A percentile compares a stretch with the other conserved stretches of the same genome.
These are phyloP conservation scores for Fragaria iinumae DNA, from an alignment of 306 rosid genomes.

Conservation along the genomic window DNA sequence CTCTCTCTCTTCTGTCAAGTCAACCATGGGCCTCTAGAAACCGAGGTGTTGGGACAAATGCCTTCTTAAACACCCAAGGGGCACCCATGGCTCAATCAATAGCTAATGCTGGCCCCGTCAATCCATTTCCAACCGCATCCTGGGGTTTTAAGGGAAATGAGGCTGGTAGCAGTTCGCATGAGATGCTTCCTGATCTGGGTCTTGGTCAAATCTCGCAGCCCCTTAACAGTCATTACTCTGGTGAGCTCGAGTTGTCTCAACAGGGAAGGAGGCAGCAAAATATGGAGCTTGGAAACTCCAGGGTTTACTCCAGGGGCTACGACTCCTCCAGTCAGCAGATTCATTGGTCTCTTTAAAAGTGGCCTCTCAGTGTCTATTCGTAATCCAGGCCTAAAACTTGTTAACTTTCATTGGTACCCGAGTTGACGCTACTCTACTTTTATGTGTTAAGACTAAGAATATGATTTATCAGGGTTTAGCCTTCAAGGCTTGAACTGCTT, in stretches of 20 bases:
- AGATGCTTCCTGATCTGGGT: constrained; percentile 56
- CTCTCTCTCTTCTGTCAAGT: constrained; percentile 99
- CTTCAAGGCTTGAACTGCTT: neutral
- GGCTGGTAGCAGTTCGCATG: constrained; percentile 43
- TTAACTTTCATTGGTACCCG: neutral
- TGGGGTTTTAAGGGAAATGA: constrained; percentile 72
- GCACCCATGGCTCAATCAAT: constrained; percentile 53
- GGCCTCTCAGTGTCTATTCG: constrained; percentile 18
- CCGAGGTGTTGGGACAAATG: constrained; percentile 54
- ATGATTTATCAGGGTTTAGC: neutral
- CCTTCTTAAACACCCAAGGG: constrained; percentile 51
- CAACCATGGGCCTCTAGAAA: constrained; percentile 79
- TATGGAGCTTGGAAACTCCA: constrained; percentile 58
- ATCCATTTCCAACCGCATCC: constrained; percentile 48
- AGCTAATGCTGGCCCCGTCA: constrained; percentile 41
- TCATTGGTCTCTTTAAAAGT: constrained; percentile 70
- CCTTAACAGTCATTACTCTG: constrained; percentile 36
- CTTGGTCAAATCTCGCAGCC: constrained; percentile 66
- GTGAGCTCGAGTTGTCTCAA: constrained; percentile 52
- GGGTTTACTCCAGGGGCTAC: constrained; percentile 48
- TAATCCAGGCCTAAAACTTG: neutral
- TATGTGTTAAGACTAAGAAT: neutral
- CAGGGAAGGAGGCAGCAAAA: constrained; percentile 72
- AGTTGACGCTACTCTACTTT: neutral
- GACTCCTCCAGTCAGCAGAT: constrained; percentile 49